Base-by-base conservation (phyloP, 176 grass and related monocot genomes). In the barley (Hordeum vulgare) region DNA sequence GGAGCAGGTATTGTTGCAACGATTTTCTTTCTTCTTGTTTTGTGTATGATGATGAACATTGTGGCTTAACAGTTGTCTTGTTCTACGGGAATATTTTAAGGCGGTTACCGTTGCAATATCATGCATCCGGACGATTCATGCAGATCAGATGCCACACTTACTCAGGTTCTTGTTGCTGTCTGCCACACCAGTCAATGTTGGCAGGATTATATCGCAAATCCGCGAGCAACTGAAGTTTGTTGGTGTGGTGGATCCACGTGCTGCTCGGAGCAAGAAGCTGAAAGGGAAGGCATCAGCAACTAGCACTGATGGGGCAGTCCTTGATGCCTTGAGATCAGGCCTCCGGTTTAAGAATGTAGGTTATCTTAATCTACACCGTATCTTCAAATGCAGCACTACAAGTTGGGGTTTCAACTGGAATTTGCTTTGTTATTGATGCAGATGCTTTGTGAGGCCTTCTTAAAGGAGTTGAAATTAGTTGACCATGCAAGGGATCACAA, bases 321-420 rank as follows among this genome's bases (percentile, higher is more conserved):
- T 97, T 78, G 84, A 91, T 67, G 80, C 92, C 42, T 76, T 97
- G 82, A 84, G 84, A 89, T 97, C 90, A n/a, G 86, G 88, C 75
- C 90, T 97, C 29, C 90, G 88, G 44, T 97, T 97, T 69, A 97
- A 94, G 80, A 94, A 89, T 91, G 92, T 93, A 86, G 15, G 49
- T 80, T 6, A 67, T 81, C 39, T 79, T 26, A 62, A 18, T 65
- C 56, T 44, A 80, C 28, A 69, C 36, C 40, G 71, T 77, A 61
- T 78, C 74, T 23, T 62, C 29, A 35, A 41, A 29, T 42, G 35
- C 21, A 61, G 33, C 49, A 61, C 61, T 53, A 21, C 61, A 25
- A 31, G 3, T 67, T 78, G 58, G 31, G 56, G 27, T 28, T 87
- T 74, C 45, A 58, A 47, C 54, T 74, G 15, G 11, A 75, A 13